Evolutionary conservation across 306 rosid genomes (phyloP).

Genomic region (Morella rubra): DNA sequence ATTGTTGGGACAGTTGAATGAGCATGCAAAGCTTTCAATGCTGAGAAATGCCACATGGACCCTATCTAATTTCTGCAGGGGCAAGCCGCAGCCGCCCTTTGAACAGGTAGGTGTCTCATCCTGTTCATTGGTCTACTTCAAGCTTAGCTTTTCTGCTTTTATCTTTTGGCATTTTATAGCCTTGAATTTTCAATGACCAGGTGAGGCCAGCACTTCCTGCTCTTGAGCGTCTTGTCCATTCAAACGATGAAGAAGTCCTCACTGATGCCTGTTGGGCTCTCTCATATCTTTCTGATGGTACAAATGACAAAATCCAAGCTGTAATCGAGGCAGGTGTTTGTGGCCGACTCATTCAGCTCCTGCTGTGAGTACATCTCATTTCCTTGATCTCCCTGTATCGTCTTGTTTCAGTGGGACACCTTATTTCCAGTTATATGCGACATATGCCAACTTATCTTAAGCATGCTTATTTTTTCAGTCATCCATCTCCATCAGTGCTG

Average conservation of each 20-base stretch:
- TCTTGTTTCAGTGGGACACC: slow-evolving; percentile 5
- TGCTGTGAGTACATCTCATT: slow-evolving; percentile 51
- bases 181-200: slow-evolving; percentile 38
- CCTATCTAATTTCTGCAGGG: slow-evolving; percentile 87
- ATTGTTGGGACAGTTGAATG: slow-evolving; percentile 73
- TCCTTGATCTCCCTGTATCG: not conserved
- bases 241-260: slow-evolving; percentile 88
- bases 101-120: slow-evolving; percentile 53
- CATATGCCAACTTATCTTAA: slow-evolving; percentile 5
- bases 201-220: slow-evolving; percentile 93
- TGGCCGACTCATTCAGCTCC: slow-evolving; percentile 72
- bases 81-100: slow-evolving; percentile 92
- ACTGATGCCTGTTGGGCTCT: slow-evolving; percentile 97
- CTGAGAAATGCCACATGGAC: slow-evolving; percentile 96
- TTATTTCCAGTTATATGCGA: not conserved
- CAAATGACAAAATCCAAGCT: slow-evolving; percentile 93
- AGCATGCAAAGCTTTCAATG: slow-evolving; percentile 93
- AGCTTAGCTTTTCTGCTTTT: not conserved
- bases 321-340: slow-evolving; percentile 90
- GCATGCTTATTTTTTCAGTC: slow-evolving; percentile 46
- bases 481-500: slow-evolving; percentile 83
- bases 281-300: slow-evolving; percentile 87
- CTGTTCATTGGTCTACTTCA: not conserved
- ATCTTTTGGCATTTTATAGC: slow-evolving; percentile 7
- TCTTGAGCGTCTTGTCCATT: slow-evolving; percentile 78